Evolutionary conservation across 2,329 filamentous ascomycete genomes (phyloP), one percentile per base, ranked within the genome.

Genomic region (Sporothrix variecibatus): DNA sequence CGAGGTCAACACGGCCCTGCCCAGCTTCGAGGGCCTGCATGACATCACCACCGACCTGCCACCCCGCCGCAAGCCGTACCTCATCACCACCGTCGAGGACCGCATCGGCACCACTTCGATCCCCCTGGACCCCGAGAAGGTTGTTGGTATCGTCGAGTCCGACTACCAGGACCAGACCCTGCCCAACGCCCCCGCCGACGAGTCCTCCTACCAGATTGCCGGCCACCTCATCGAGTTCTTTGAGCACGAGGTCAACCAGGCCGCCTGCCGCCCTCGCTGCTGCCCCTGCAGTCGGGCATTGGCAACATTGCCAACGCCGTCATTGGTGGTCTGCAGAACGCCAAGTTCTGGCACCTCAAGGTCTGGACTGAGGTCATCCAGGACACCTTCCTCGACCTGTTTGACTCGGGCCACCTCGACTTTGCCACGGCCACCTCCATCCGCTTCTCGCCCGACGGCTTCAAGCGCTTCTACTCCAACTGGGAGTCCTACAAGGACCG

Each of bases 361-460:
- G 94, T 97, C 53, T 97, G 94, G 94, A 97, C 94, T 31, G 94
- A 97, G 83, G 94, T 97, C 67, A 90, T 97, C 74, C 94, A 97
- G 85, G 94, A 97, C 82, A 94, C 93, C 28, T 97, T 97, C 89
- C 89, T 97, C 31, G 94, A 97, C 81, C 92, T 97, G 72, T 97
- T 97, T 83, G 94, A 97, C 86, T 92, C 90, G 75, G 94, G 94
- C 34, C 91, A 93, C 80, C 88, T 97, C 26, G 93, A 97, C 84
- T 97, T 96, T 79, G 94, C 94, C 62, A 97, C 94, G 0, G 94
- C 94, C 53, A 97, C 94, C 7, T 95, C 93, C 2, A 94, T 97
- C 80, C 93, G 94, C 78, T 97, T 97, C 88, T 95, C 93, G 0
- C 94, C 94, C 6, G 93, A 95, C 4, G 94, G 94, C 60, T 97